These are phyloP conservation scores for Trichocomaceae sp. DNA, from an alignment of 2,329 filamentous ascomycete genomes.

Conservation along the genomic window DNA sequence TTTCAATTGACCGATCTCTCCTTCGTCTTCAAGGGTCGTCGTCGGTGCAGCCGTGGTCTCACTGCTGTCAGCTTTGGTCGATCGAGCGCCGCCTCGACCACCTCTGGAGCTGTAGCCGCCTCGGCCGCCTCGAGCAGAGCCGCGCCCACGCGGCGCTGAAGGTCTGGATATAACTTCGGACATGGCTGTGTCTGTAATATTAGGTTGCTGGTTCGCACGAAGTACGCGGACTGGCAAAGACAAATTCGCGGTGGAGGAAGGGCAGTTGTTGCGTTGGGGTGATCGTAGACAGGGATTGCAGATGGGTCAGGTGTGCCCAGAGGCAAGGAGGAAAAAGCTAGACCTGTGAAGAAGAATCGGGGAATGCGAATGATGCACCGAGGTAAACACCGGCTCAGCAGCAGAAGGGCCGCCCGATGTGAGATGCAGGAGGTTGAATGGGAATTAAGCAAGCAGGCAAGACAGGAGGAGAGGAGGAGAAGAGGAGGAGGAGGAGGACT, in stretches of 20 bases:
- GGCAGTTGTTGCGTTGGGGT: conserved; percentile 19
- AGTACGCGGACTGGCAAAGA: conserved; percentile 21
- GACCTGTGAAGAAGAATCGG: conserved; percentile 24
- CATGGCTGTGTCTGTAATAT: conserved; percentile 52
- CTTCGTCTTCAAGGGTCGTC: conserved; percentile 70
- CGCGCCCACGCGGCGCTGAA: conserved; percentile 78
- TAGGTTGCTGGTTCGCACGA: conserved; percentile 17
- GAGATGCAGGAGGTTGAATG: conserved; percentile 17
- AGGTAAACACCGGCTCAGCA: conserved; percentile 34
- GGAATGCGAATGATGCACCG: conserved; percentile 31
- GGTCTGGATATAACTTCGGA: conserved; percentile 88
- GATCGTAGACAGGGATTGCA: conserved; percentile 10
- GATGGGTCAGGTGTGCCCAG: conserved; percentile 22
- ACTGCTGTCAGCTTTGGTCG: conserved; percentile 67
- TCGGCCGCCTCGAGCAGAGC: conserved; percentile 78
- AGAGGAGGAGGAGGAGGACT: conserved; percentile 17
- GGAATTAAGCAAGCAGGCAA: conserved; percentile 15
- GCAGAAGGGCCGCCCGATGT: conserved; percentile 26
- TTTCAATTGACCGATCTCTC: conserved; percentile 86
- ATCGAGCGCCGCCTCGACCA: conserved; percentile 60
- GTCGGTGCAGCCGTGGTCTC: conserved; percentile 54
- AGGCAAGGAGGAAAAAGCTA: conserved; percentile 22
- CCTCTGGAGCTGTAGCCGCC: conserved; percentile 65
- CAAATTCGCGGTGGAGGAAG: conserved; percentile 23
- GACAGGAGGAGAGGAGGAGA: too few relatives aligned